Conservation (phyloP, 371 early-diverging fungal species). For the Circinella umbellata region DNA sequence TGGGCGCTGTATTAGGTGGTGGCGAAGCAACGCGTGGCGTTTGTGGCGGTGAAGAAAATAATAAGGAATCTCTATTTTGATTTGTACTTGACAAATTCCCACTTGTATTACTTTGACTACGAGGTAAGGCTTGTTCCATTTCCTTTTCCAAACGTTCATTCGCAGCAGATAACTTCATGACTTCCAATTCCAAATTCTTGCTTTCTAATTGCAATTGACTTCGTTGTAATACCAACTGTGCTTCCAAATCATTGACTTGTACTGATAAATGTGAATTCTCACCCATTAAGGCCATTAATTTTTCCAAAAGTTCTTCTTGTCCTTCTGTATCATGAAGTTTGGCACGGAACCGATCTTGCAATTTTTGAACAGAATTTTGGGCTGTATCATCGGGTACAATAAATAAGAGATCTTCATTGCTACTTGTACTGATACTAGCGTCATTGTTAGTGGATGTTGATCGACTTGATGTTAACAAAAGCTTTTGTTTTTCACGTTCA, state of each 20-base stretch:
- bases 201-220: slow-evolving; percentile 43
- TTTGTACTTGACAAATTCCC: not conserved
- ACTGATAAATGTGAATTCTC: slow-evolving; percentile 43
- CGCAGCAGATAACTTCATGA: slow-evolving; percentile 49
- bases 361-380: not conserved
- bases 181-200: slow-evolving; percentile 46
- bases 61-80: not conserved
- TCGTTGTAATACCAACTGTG: slow-evolving; percentile 42
- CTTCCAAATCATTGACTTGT: slow-evolving; percentile 44
- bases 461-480: slow-evolving; percentile 9
- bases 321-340: slow-evolving; percentile 15
- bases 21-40: slow-evolving; percentile 44
- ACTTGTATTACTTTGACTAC: slow-evolving; percentile 21
- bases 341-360: slow-evolving; percentile 15
- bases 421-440: not conserved
- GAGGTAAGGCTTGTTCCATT: slow-evolving; percentile 48
- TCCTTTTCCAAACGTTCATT: slow-evolving; percentile 57
- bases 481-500: slow-evolving; percentile 20
- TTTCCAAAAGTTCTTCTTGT: slow-evolving; percentile 31
- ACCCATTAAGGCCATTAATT: slow-evolving; percentile 32
- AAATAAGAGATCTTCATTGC: not conserved
- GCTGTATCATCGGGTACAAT: not conserved
- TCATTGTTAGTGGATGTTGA: slow-evolving; percentile 8
- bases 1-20: slow-evolving; percentile 16
- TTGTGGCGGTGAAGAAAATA: slow-evolving; percentile 39